Evolutionary conservation across 108 stramenopile species (phyloP).

Genomic region (Nannochloropsis oceanica): DNA sequence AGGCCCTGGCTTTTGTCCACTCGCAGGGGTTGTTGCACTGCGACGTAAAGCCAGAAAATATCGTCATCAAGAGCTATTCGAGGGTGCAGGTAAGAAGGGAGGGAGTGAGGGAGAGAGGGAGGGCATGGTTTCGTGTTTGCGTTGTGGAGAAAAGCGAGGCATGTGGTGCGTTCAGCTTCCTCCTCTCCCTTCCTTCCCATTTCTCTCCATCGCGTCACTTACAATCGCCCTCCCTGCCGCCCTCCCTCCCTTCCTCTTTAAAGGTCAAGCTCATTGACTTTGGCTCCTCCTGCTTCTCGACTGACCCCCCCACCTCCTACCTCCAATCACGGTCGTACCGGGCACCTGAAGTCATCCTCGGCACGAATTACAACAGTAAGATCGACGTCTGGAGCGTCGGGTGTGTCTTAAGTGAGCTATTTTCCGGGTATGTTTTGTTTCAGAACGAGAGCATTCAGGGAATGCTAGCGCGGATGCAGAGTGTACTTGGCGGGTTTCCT

Average conservation of each 20-base stretch:
- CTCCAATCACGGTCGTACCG: constrained; percentile 78
- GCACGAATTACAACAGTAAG: constrained; percentile 68
- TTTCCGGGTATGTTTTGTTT: constrained; percentile 77
- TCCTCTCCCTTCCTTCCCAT: background rate
- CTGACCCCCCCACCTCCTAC: constrained; percentile 83
- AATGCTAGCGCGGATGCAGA: constrained; percentile 86
- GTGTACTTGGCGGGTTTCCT: constrained; percentile 81
- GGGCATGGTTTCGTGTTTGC: too few species aligned
- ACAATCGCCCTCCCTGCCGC: background rate
- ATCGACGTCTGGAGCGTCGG: constrained; percentile 69
- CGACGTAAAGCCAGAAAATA: constrained; percentile 98
- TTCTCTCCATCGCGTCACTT: background rate
- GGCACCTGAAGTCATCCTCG: constrained; percentile 94
- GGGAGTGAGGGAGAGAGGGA: background rate
- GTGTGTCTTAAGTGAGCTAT: constrained; percentile 81
- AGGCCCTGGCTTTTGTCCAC: constrained; percentile 81
- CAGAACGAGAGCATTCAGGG: constrained; percentile 68
- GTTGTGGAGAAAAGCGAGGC: too few species aligned
- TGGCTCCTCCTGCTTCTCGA: constrained; percentile 85
- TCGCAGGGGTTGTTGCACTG: constrained; percentile 77
- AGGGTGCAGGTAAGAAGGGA: background rate
- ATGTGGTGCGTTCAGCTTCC: background rate
- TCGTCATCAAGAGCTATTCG: constrained; percentile 46
- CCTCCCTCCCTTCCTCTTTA: background rate
- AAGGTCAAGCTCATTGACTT: constrained; percentile 95